Evolutionary conservation across 345 rosid species (phyloP), one percentile per base, ranked within the genome.

Genomic region (Eucalyptus guilfoylei): DNA sequence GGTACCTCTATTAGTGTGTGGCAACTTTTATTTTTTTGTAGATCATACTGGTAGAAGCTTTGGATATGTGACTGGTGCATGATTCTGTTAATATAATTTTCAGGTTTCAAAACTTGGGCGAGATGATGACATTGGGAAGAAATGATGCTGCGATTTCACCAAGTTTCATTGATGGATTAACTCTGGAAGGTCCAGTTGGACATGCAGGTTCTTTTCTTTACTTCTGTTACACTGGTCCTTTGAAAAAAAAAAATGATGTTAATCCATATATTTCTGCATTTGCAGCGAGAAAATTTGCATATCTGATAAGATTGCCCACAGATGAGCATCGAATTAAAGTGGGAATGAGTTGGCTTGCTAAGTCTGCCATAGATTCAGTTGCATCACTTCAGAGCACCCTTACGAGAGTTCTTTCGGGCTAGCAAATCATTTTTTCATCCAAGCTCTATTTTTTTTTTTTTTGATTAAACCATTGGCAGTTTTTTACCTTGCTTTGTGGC

Each of bases 71-170:
- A 76, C 47, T 40, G 47, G 85, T 40, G 85, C 85, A 23, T 80
- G 54, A 45, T 67, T 47, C 85, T 11, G 64, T 80, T 49, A 42
- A n/a, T 87, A 80, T 47, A 49, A n/a, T 64, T 89, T 83, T 62
- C 94, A 97, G 99, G 94, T 97, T 95, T 89, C 99, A 97, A 91
- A 96, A 96, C 88, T 90, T 97, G 45, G 99, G 99, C 54, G 99
- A 97, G 93, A 97, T 97, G 99, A 96, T 97, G 98, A 96, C 93
- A 45, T 94, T 97, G 47, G 99, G 99, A 67, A 94, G 96, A 95
- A 94, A 91, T 50, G 97, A 97, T 80, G 99, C 95, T 60, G 98
- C 99, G 40, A 89, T 97, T 87, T 91, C 99, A 15, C 99, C 99
- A 54, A 96, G 96, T 92, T 96, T 97, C 92, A 90, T 95, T 26